Conservation (phyloP, 768 basidiomycete genomes). For the Roridomyces roridus region DNA sequence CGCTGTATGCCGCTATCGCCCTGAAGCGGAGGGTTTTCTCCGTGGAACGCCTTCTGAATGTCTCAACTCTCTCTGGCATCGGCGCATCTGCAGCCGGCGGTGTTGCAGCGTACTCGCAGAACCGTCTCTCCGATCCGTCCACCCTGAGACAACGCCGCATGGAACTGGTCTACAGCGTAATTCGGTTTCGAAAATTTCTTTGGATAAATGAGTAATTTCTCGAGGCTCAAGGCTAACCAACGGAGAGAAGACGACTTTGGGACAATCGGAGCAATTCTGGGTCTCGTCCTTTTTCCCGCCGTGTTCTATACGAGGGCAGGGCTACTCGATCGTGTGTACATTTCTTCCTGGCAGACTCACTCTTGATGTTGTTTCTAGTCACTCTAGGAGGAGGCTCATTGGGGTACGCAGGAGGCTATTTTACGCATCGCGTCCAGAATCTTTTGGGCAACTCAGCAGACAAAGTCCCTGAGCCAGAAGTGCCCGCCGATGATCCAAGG, state of each 20-base stretch:
- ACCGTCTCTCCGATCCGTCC: constrained; percentile 12
- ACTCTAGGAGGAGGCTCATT: constrained; percentile 75
- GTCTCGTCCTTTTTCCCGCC: constrained; percentile 68
- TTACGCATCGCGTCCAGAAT: constrained; percentile 60
- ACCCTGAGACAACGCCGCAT: constrained; percentile 13
- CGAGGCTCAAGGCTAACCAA: constrained; percentile 4
- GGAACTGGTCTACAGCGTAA: constrained; percentile 16
- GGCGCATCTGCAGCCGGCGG: constrained; percentile 10
- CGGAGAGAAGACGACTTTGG: constrained; percentile 74
- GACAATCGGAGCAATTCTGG: constrained; percentile 73
- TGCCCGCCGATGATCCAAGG: constrained; percentile 36
- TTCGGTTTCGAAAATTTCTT: background rate
- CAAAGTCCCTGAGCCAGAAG: constrained; percentile 42
- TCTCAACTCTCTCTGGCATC: constrained; percentile 16
- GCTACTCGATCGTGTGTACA: constrained; percentile 59
- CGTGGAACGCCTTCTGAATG: constrained; percentile 17
- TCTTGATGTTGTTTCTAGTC: constrained; percentile 43
- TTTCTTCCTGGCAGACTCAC: background rate
- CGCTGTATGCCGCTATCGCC: constrained; percentile 3
- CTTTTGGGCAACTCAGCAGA: constrained; percentile 55
- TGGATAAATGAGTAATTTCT: constrained; percentile 3
- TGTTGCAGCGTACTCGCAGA: constrained; percentile 3
- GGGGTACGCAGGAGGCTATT: constrained; percentile 64
- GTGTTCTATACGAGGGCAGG: constrained; percentile 75
- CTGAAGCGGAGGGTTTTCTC: constrained; percentile 9